Evolutionary conservation across 129 eudicot species (phyloP).

Genomic region (Flaveria ramosissima): DNA sequence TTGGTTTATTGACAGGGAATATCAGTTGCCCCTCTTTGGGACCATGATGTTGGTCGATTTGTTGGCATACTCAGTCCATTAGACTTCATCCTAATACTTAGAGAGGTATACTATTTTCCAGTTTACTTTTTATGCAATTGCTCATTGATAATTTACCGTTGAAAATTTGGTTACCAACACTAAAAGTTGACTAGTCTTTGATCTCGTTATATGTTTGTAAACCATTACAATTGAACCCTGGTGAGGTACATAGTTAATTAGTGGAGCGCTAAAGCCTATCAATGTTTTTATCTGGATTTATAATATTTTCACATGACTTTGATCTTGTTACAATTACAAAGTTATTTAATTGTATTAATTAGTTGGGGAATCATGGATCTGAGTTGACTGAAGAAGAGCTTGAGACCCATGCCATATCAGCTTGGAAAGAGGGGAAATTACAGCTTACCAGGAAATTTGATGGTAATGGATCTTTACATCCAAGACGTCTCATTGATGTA

Average conservation of each 20-base stretch:
- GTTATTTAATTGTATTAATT: slow-evolving; percentile 3
- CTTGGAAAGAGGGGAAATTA: slow-evolving; percentile 81
- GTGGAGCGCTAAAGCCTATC: background rate
- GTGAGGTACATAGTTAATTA: background rate
- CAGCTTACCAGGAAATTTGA: slow-evolving; percentile 52
- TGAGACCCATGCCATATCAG: slow-evolving; percentile 76
- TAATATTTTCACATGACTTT: slow-evolving; percentile 16
- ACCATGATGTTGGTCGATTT: slow-evolving; percentile 59
- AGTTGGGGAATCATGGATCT: slow-evolving; percentile 87
- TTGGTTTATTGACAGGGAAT: slow-evolving; percentile 58
- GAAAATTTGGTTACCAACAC: background rate
- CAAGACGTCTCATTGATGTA: slow-evolving; percentile 60
- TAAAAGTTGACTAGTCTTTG: background rate
- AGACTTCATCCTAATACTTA: slow-evolving; percentile 74
- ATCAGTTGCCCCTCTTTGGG: slow-evolving; percentile 82
- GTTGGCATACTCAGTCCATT: slow-evolving; percentile 84
- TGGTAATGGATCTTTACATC: slow-evolving; percentile 44
- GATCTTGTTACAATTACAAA: slow-evolving; percentile 15
- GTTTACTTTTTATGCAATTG: background rate
- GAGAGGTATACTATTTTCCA: slow-evolving; percentile 55
- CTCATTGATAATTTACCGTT: slow-evolving; percentile 17
- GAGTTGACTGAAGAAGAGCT: slow-evolving; percentile 87
- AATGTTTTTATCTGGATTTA: slow-evolving; percentile 5
- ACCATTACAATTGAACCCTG: background rate
- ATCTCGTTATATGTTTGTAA: slow-evolving; percentile 1